phyloP scores from a whole-genome alignment of 208 protist genomes.

The Acanthamoeba culbertsoni region DNA sequence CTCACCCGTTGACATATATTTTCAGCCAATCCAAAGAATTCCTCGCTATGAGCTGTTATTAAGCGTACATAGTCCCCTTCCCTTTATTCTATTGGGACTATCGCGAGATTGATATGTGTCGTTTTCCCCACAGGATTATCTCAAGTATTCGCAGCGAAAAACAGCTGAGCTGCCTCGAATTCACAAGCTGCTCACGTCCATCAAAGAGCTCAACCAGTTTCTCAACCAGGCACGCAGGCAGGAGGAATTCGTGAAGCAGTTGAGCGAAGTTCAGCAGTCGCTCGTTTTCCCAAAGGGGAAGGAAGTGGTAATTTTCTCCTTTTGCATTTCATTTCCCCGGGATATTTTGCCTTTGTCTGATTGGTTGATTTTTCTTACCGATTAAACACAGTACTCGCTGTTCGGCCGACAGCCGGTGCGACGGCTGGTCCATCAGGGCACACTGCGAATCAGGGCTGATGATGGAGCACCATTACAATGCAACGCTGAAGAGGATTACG shows the following conservation, averaged over 20 bases:
- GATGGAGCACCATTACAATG: background rate
- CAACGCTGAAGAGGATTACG: background rate
- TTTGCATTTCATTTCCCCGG: background rate
- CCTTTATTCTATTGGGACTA: too few species aligned
- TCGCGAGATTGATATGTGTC: too few species aligned
- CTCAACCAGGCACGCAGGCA: background rate
- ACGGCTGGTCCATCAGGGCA: background rate
- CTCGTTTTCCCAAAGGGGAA: conserved; percentile 11
- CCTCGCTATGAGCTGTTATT: conserved; percentile 15
- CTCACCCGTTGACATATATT: background rate
- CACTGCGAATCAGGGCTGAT: background rate
- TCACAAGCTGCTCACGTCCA: background rate
- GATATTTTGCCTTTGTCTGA: background rate
- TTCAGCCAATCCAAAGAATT: background rate
- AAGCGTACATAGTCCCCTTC: too few species aligned
- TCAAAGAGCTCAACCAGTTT: conserved; percentile 9
- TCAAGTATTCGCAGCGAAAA: background rate
- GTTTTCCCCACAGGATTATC: background rate
- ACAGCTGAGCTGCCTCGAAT: background rate
- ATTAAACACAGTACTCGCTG: background rate
- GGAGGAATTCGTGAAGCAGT: background rate
- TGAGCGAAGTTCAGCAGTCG: background rate
- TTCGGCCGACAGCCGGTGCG: background rate
- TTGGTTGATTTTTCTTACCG: background rate
- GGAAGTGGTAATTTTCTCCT: background rate